Evolutionary conservation across 768 basidiomycete genomes (phyloP), one percentile per base, ranked within the genome.

Genomic region (Exidia glandulosa): DNA sequence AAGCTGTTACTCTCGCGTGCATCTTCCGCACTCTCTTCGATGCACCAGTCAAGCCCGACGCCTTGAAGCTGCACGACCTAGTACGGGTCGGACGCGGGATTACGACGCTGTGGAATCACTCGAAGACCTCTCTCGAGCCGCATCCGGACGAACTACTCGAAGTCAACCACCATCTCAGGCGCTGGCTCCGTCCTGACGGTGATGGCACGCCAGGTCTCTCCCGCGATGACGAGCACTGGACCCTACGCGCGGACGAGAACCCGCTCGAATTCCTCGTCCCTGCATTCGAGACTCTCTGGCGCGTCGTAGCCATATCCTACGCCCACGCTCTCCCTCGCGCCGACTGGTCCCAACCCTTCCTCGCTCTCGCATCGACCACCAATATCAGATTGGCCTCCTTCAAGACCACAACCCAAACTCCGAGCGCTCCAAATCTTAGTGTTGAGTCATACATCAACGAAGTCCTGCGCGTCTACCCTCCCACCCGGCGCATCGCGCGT

Each of bases 261-360:
- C 77, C 80, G 0, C 67, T 85, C 16, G 75, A 84, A 50, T 75
- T 75, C 59, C 73, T 86, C 59, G 75, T 85, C 48, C 84, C 84
- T 0, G 70, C 79, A 1, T 86, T 81, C 74, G 85, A 86, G 65
- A 81, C 79, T 0, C 68, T 85, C 50, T 85, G 85, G 85, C 76
- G 82, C 13, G 76, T 85, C 25, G 72, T 54, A 4, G 50, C 50
- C 27, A 27, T 82, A 57, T 83, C 83, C 1, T 70, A 71, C 5
- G 65, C 71, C 0, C 66, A 79, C 0, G 76, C 78, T 1, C 69
- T 76, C 56, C 68, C 74, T 14, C 65, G 71, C 48, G 68, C 72
- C n/a, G 60, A 72, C 3, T 64, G 73, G 14, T 45, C 13, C 30
- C 23, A 27, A 23, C 60, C 61, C 0, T 64, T 64, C 10, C 54